Base-by-base conservation (phyloP, 2,329 filamentous ascomycete species). In the Huntiella abstrusa region DNA sequence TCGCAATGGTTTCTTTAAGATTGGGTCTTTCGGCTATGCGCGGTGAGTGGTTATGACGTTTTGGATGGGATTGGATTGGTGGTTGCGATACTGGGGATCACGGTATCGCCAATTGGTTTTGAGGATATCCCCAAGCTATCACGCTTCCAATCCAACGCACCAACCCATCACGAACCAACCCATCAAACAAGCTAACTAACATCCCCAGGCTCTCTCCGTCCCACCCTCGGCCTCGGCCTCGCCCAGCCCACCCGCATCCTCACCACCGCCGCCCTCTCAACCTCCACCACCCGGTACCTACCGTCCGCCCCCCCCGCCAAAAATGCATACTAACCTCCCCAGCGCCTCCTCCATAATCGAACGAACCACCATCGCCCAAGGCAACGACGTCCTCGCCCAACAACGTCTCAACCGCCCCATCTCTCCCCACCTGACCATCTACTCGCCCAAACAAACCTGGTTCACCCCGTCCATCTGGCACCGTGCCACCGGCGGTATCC, bases 381-480 rank as follows among this genome's bases (percentile, higher is more conserved):
- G 64, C 53, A 57, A 72, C 53, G 59, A 71, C 54, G 75, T 93
- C 64, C 83, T 95, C 59, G 78, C 73, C 57, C 68, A 75, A 58
- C 87, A 95, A 69, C 87, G 87, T 57, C 71, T 80, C 47, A 64
- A 71, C 58, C 87, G 87, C 45, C 87, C 87, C 59, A 71, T 94
- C 56, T 73, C 84, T 40, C 87, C 87, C 47, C 86, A 95, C 60
- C 75, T 95, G 52, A 61, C 66, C 58, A 87, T 92, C 73, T 95
- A 95, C 77, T 73, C 76, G 62, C 74, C 80, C 50, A 77, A 84
- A 63, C 82, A 95, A 65, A 91, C 84, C 55, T 94, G 79, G 80
- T 79, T 83, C 62, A 70, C 71, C 54, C 78, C 77, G 55, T 76
- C 69, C 49, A 70, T 71, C 54, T 71, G 83, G 64, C 83, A 86